A percentile compares a stretch with the other conserved stretches of the same genome.
These are phyloP conservation scores for Thecaphora thlaspeos DNA, from an alignment of 1,284 basidiomycete genomes.

Conservation along the genomic window DNA sequence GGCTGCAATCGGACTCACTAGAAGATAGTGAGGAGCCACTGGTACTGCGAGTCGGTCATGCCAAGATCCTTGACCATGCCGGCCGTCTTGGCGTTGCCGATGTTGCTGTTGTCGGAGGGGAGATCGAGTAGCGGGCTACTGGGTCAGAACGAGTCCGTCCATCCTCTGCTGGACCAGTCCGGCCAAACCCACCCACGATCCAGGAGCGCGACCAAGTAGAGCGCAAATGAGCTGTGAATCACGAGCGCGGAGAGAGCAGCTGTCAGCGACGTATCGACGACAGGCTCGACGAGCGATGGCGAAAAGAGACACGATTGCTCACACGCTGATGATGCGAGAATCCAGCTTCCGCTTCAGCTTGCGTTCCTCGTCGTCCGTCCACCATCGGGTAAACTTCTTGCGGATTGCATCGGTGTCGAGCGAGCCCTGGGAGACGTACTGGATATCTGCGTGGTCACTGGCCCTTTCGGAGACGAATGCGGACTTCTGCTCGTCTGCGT, in stretches of 20 bases:
- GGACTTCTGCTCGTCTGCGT: no score
- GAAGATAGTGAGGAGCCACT: slow-evolving; percentile 49
- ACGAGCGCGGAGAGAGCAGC: background rate
- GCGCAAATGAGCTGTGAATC: slow-evolving; percentile 11
- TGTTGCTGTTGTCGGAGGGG: slow-evolving; percentile 14
- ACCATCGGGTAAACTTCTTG: slow-evolving; percentile 32
- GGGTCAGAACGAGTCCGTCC: no score
- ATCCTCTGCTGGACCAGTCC: no score
- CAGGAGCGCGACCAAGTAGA: slow-evolving; percentile 28
- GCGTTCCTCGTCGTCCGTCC: slow-evolving; percentile 40
- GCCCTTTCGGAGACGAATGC: no score
- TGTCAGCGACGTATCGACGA: no score
- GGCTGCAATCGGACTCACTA: slow-evolving; percentile 6
- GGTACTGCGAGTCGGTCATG: slow-evolving; percentile 40
- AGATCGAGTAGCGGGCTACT: no score
- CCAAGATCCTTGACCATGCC: slow-evolving; percentile 36
- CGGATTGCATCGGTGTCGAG: slow-evolving; percentile 5
- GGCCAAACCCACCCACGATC: slow-evolving; percentile 10
- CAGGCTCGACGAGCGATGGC: no score
- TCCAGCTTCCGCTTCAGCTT: slow-evolving; percentile 36
- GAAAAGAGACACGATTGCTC: background rate
- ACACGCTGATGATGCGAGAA: slow-evolving; percentile 20
- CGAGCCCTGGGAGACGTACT: background rate
- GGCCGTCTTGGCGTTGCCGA: slow-evolving; percentile 47
- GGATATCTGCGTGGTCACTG: no score